phyloP scores from a whole-genome alignment of 2,329 filamentous ascomycete genomes.

The Zymoseptoria tritici region DNA sequence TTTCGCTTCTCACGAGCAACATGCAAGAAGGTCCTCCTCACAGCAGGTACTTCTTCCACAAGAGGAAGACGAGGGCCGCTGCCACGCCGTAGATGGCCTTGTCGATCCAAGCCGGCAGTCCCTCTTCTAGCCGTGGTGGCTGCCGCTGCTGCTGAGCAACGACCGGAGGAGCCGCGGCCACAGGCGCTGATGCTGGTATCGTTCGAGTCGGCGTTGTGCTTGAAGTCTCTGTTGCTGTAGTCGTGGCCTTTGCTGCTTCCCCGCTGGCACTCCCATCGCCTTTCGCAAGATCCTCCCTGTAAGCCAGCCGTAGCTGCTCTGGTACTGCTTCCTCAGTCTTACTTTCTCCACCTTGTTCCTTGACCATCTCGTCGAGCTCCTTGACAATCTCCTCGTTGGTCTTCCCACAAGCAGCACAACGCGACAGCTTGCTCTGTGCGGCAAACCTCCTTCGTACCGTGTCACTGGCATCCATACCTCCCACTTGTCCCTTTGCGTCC shows the following conservation, averaged over 20 bases:
- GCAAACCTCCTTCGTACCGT: conserved; percentile 63
- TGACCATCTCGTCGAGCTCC: conserved; percentile 56
- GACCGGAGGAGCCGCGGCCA: conserved; percentile 7
- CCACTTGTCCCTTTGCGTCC: conserved; percentile 78
- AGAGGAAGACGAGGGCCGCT: conserved; percentile 61
- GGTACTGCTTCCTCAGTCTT: conserved; percentile 42
- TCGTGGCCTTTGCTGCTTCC: conserved; percentile 6
- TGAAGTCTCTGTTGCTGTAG: conserved; percentile 2
- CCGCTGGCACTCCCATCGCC: conserved; percentile 19
- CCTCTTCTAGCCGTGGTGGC: conserved; percentile 34
- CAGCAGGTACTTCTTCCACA: conserved; percentile 34
- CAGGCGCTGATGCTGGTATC: conserved; percentile 7
- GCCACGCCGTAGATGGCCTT: conserved; percentile 68
- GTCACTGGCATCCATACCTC: conserved; percentile 72
- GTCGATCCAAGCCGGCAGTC: conserved; percentile 69
- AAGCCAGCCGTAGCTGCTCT: conserved; percentile 57
- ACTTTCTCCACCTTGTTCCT: conserved; percentile 39
- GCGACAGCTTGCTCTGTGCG: conserved; percentile 56
- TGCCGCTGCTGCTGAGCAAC: conserved; percentile 4
- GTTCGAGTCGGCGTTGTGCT: neutral
- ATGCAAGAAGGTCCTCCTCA: neutral
- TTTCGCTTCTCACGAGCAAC: neutral
- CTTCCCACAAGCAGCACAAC: conserved; percentile 62
- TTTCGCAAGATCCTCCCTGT: conserved; percentile 61
- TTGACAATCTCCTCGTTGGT: conserved; percentile 66